Evolutionary conservation across 2,329 filamentous ascomycete species (phyloP).

Genomic region (Elsinoe batatas): DNA sequence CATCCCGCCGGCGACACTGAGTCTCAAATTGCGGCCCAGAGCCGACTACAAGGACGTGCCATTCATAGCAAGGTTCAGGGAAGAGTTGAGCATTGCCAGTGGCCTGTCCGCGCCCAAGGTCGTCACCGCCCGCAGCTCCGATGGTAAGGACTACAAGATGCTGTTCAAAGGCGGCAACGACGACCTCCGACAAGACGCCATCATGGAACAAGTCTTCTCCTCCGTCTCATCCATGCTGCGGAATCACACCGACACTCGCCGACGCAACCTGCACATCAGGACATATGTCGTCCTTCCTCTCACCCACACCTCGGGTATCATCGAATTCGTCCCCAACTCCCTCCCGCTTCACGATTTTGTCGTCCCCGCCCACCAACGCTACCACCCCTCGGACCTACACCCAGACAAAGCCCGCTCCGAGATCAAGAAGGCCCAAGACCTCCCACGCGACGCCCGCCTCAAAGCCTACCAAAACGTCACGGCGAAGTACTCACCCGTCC

Average conservation of each 20-base stretch:
- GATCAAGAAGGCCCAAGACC: conserved; percentile 62
- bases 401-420: conserved; percentile 65
- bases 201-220: conserved; percentile 98
- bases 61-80: conserved; percentile 59
- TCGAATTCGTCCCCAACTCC: conserved; percentile 94
- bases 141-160: conserved; percentile 77
- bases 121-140: conserved; percentile 66
- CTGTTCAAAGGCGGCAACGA: conserved; percentile 93
- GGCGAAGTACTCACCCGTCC: conserved; percentile 78
- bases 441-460: conserved; percentile 60
- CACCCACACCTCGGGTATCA: conserved; percentile 74
- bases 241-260: conserved; percentile 74
- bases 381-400: conserved; percentile 77
- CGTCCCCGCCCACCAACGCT: conserved; percentile 78
- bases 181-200: conserved; percentile 91
- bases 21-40: conserved; percentile 62
- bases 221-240: conserved; percentile 86
- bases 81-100: conserved; percentile 72
- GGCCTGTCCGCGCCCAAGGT: conserved; percentile 92
- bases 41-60: conserved; percentile 70
- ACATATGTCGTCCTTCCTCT: conserved; percentile 96
- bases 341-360: conserved; percentile 86
- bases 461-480: conserved; percentile 67
- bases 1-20: conserved; percentile 83
- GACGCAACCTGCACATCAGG: conserved; percentile 78